Base-by-base conservation (phyloP, 2,329 filamentous ascomycete species). In the Grosmannia penicillata region DNA sequence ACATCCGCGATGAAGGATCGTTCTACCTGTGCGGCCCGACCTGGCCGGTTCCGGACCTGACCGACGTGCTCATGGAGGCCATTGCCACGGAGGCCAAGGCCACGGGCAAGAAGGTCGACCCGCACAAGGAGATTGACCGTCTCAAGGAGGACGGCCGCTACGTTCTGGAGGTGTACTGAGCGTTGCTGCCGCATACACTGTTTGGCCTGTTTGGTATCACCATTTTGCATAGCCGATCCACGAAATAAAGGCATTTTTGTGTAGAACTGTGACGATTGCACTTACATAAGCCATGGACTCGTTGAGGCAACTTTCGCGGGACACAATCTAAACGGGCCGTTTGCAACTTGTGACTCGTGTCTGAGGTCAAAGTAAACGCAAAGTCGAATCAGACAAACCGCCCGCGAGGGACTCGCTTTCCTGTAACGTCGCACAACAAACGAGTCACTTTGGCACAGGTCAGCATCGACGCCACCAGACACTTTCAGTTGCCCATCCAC, bases 21-120 rank as follows among this genome's bases (percentile, higher is more conserved):
- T 98, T 98, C 65, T 98, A 98, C 62, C 78, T 98, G 15, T 98
- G 91, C 57, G 91, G 91, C 32, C 91, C 91, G 23, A 98, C 91
- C 1, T 98, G 91, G 91, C 91, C 91, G 11, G 91, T 98, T 39
- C 91, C 91, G 7, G 91, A 98, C 62, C 89, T 98, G 38, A 95
- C 87, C 1, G 78, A 78, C 48, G 91, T 98, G 44, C 64, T 98
- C 42, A 78, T 93, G 70, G 91, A 98, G 68, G 89, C 89, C 18
- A 85, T 96, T 49, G 75, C 75, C 34, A 64, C 66, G 24, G 81
- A 94, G 53, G 83, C 78, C 33, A 77, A 75, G 68, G 60, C 59
- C 35, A 66, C 58, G 45, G 75, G 75, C 40, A 84, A 80, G 66
- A 95, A 89, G 76, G 70, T 93, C 29, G 86, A 94, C 54, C 65